A percentile compares a stretch with the other conserved stretches of the same genome.
Conservation (phyloP, 1,139 yeast species). For the Yamadazyma sp. region DNA sequence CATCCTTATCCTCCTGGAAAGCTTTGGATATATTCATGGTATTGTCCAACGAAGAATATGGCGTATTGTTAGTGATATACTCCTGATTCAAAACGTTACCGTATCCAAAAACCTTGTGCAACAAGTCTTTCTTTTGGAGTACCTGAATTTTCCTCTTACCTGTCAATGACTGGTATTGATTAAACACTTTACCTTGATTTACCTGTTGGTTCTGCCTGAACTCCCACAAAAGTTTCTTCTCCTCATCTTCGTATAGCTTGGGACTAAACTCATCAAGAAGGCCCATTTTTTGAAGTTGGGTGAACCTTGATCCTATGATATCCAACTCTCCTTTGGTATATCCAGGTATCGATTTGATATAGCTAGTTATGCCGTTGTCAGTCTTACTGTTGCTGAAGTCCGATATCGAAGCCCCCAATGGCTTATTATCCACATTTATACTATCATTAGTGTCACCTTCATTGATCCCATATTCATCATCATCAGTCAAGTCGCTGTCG, state of each 20-base stretch:
- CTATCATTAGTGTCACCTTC: slow-evolving; percentile 20
- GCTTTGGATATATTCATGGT: slow-evolving; percentile 38
- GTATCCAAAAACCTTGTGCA: slow-evolving; percentile 40
- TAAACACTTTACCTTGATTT: slow-evolving; percentile 34
- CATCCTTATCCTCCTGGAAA: slow-evolving; percentile 45
- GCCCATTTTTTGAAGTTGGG: slow-evolving; percentile 6
- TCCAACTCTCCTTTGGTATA: slow-evolving; percentile 39
- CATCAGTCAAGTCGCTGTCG: slow-evolving; percentile 27
- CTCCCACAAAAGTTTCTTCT: slow-evolving; percentile 30
- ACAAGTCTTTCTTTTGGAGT: slow-evolving; percentile 41
- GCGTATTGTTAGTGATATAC: slow-evolving; percentile 42
- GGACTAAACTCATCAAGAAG: slow-evolving; percentile 6
- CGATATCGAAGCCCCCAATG: slow-evolving; percentile 2
- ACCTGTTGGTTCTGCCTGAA: slow-evolving; percentile 32
- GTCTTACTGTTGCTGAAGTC: not conserved
- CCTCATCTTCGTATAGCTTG: slow-evolving; percentile 24
- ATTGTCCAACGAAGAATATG: slow-evolving; percentile 40
- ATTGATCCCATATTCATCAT: slow-evolving; percentile 25
- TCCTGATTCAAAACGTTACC: slow-evolving; percentile 40
- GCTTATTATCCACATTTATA: slow-evolving; percentile 6
- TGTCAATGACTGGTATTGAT: slow-evolving; percentile 34
- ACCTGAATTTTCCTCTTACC: slow-evolving; percentile 44
- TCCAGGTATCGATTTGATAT: slow-evolving; percentile 39
- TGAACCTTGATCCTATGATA: slow-evolving; percentile 17
- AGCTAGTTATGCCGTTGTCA: not conserved